These are phyloP conservation scores for Xylaria polymorpha DNA, from an alignment of 2,329 filamentous ascomycete genomes.

Conservation along the genomic window DNA sequence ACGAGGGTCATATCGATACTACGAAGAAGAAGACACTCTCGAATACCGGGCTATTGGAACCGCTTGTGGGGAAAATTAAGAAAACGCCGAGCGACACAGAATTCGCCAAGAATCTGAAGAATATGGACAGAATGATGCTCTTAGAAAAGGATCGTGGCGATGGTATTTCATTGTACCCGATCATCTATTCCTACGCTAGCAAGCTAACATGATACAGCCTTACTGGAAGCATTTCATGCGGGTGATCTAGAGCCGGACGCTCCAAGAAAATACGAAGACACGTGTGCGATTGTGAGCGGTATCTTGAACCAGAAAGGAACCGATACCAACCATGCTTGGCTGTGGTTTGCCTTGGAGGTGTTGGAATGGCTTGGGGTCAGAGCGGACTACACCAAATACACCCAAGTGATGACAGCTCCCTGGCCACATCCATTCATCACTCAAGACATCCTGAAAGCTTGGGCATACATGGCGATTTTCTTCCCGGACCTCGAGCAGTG, in stretches of 20 bases:
- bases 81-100: conserved; percentile 20
- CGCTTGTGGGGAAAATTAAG: conserved; percentile 4
- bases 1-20: conserved; percentile 29
- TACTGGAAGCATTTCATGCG: conserved; percentile 59
- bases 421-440: conserved; percentile 53
- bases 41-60: conserved; percentile 37
- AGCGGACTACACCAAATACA: conserved; percentile 43
- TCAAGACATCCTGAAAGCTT: conserved; percentile 54
- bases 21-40: conserved; percentile 36
- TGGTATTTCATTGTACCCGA: conserved; percentile 30
- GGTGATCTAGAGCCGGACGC: conserved; percentile 57
- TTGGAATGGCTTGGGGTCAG: conserved; percentile 47
- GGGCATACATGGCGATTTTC: conserved; percentile 54
- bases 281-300: conserved; percentile 51
- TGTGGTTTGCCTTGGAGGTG: conserved; percentile 47
- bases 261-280: conserved; percentile 53
- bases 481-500: conserved; percentile 49
- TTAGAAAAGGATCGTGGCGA: conserved; percentile 42
- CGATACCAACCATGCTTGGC: conserved; percentile 38
- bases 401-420: conserved; percentile 35
- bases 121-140: conserved; percentile 36
- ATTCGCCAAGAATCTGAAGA: conserved; percentile 28
- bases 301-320: conserved; percentile 43
- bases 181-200: neutral
- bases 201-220: conserved; percentile 42